These are phyloP conservation scores for Fraxinus greggii DNA, from an alignment of 305 asterid genomes.

Conservation along the genomic window DNA sequence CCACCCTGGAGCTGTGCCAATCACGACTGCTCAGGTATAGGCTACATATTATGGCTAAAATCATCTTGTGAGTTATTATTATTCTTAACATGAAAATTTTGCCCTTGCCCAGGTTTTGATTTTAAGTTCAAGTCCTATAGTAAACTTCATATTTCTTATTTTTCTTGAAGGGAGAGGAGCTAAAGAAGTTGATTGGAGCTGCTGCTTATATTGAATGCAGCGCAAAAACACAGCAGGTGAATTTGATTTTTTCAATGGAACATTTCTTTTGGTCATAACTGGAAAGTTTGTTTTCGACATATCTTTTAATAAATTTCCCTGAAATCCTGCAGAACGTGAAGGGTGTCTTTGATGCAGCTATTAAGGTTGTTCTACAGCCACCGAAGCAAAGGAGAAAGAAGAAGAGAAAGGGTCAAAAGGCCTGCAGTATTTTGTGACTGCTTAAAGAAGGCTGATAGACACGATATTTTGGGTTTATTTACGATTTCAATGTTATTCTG, in stretches of 20 bases:
- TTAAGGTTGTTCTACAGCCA: slow-evolving; percentile 64
- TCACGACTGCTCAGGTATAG: slow-evolving; percentile 38
- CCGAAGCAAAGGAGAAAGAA: slow-evolving; percentile 52
- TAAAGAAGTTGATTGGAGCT: slow-evolving; percentile 62
- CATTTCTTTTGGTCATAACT: not conserved
- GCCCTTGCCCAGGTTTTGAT: not conserved
- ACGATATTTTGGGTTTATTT: not conserved
- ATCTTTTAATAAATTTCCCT: not conserved
- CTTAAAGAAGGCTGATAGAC: not conserved
- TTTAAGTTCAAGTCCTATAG: not conserved
- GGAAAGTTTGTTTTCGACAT: not conserved
- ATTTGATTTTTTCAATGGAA: not conserved
- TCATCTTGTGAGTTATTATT: not conserved
- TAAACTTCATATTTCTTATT: slow-evolving; percentile 10
- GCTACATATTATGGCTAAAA: not conserved
- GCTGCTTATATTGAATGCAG: slow-evolving; percentile 64
- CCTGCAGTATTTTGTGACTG: slow-evolving; percentile 52
- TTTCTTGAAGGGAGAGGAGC: slow-evolving; percentile 59
- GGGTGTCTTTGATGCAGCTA: slow-evolving; percentile 67
- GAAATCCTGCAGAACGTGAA: slow-evolving; percentile 49
- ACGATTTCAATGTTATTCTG: not conserved
- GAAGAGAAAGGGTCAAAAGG: slow-evolving; percentile 40
- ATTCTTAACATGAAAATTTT: not conserved
- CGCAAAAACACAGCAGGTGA: slow-evolving; percentile 66
- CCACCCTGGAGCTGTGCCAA: slow-evolving; percentile 62